phyloP scores from a whole-genome alignment of 176 grass and related monocot genomes.

The Oryza glumipatula region DNA sequence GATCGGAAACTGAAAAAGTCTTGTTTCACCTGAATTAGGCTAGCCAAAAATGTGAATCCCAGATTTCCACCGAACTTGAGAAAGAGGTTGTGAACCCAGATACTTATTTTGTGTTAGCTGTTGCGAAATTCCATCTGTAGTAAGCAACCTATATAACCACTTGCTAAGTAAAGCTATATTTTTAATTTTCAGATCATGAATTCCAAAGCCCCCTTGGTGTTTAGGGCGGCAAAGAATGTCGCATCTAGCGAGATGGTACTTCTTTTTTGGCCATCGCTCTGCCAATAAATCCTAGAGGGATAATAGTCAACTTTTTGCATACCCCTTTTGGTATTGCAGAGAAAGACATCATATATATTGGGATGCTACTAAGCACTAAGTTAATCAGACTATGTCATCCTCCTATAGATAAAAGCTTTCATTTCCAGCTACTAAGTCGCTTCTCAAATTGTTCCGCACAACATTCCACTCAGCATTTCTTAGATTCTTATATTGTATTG shows the following conservation, averaged over 20 bases:
- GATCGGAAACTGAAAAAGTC: fast-evolving
- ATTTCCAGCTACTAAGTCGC: background rate
- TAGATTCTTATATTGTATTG: background rate
- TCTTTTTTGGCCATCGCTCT: background rate
- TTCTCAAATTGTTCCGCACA: background rate
- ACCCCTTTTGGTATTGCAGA: background rate
- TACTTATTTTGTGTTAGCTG: too few relatives aligned
- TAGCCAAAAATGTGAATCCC: too few relatives aligned
- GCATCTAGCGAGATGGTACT: background rate
- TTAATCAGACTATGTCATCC: background rate
- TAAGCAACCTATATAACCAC: too few relatives aligned
- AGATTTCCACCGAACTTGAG: too few relatives aligned
- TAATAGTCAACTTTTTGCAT: background rate
- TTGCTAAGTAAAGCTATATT: too few relatives aligned
- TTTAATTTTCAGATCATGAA: too few relatives aligned
- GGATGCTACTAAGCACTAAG: background rate
- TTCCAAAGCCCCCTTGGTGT: too few relatives aligned
- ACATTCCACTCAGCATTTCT: background rate
- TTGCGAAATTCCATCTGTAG: too few relatives aligned
- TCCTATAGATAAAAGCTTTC: background rate
- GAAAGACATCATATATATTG: background rate
- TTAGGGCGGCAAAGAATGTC: background rate
- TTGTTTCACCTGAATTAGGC: too few relatives aligned
- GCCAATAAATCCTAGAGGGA: too few relatives aligned
- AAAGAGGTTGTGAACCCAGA: too few relatives aligned